Base-by-base conservation (phyloP, 768 basidiomycete species). In the Leucocoprinus birnbaumii region DNA sequence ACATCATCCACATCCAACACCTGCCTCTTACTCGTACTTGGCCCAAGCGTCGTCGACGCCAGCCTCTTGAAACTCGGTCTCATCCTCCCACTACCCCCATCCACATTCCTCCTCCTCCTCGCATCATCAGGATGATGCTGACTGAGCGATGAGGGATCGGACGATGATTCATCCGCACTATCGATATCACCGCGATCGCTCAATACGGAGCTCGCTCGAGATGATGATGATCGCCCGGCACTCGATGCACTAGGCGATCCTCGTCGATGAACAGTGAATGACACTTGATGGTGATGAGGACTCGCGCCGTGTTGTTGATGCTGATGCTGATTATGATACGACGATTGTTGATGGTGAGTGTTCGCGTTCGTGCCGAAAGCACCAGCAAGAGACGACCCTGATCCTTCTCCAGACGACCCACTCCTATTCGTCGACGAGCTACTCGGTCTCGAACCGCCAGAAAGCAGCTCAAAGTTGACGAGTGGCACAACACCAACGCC, bases 21-120 rank as follows among this genome's bases (percentile, higher is more conserved):
- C 10, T 83, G 66, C 63, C 76, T 62, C 50, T 91, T 90, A 46
- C 78, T 59, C 58, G 74, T 75, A 34, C 70, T 70, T 2, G 86
- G 85, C 1, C 77, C 87, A n/a, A 91, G 68, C 9, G 86, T 86
- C 70, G 87, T 86, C 45, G 85, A 87, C 1, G 89, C 82, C 35
- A 87, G 65, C 43, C 89, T 73, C 73, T 91, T 91, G 63, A 88
- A 89, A 25, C 83, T 76, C 10, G 89, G 89, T 1, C 89, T 48
- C 62, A 67, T 71, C 53, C 58, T 68, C 11, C 63, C 67, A 51
- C 55, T 59, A 62, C 31, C 60, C 61, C 26, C 61, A 61, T 26
- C 65, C 63, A 31, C 31, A 31, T 31, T 31, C 27, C 64, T 55
- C 57, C 56, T 55, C 34, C 59, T 11, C 58, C 60, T 7, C 65